Evolutionary conservation across 2,329 filamentous ascomycete genomes (phyloP).

Genomic region (Leptographium procerum): DNA sequence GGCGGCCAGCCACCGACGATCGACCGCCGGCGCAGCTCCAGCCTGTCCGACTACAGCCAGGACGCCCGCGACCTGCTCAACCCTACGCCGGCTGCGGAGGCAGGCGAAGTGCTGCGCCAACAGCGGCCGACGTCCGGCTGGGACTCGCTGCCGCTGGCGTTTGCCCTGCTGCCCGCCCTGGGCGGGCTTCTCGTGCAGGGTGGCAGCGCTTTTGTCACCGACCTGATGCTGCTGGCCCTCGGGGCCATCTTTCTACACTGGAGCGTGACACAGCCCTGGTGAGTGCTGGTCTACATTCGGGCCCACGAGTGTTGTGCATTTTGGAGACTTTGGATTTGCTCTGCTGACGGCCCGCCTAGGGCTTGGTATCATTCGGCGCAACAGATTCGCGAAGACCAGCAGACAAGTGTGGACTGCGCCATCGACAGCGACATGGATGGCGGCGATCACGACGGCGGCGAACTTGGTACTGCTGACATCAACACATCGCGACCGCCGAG

Average conservation of each 20-base stretch:
- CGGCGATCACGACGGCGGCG: constrained; percentile 5
- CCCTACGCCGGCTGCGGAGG: constrained; percentile 21
- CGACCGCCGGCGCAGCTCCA: constrained; percentile 41
- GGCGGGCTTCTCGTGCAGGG: constrained; percentile 76
- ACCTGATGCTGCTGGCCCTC: constrained; percentile 68
- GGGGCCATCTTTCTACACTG: constrained; percentile 84
- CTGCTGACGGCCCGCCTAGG: constrained; percentile 30
- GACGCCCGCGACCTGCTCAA: constrained; percentile 63
- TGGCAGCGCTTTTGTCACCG: constrained; percentile 72
- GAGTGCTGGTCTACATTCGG: constrained; percentile 19
- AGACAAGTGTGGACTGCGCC: constrained; percentile 27
- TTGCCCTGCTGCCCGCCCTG: constrained; percentile 78
- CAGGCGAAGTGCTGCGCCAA: constrained; percentile 23
- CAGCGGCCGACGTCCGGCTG: constrained; percentile 54
- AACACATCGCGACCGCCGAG: neutral
- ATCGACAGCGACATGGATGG: constrained; percentile 27
- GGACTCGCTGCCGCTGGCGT: constrained; percentile 69
- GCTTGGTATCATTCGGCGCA: constrained; percentile 67
- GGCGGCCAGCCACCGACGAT: neutral
- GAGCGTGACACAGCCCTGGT: constrained; percentile 87
- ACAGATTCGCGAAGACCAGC: constrained; percentile 42
- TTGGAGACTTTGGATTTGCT: neutral
- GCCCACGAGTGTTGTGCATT: no score
- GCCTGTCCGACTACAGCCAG: constrained; percentile 60
- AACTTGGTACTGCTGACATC: neutral